Base-by-base conservation (phyloP, 805 yeast genomes). In the Kodamaea leandrae region DNA sequence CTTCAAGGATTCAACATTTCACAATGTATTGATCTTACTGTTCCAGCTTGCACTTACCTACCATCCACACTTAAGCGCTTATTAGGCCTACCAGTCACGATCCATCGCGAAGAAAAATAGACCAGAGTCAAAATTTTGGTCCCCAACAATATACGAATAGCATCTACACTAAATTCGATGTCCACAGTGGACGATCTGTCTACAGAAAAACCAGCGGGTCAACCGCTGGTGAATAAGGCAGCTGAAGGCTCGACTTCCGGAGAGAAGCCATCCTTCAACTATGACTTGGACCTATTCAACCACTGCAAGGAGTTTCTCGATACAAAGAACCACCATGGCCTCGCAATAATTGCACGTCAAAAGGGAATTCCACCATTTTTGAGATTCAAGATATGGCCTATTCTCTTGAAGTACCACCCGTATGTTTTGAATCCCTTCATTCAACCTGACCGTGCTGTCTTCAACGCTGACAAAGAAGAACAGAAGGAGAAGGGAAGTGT, bases 321-420 rank as follows among this genome's bases (percentile, higher is more conserved):
- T 36, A 68, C 71, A 13, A 77, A 77, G 43, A 85, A 90, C 54
- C 82, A 82, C 43, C 80, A 82, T 36, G 86, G 89, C 0, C 63
- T 90, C 35, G 95, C 97, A 1, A 68, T 79, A 48, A 61, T 90
- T 5, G 91, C 96, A 4, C 73, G 96, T 47, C 89, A 83, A 49
- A 69, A 80, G 42, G 97, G 98, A 3, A 70, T 89, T 19, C 97
- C 97, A 1, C 91, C 95, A 1, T 74, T 80, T 42, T 67, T 88
- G 40, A 72, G 98, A 45, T 80, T 78, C 49, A 69, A 74, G 42
- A 84, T 86, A 6, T 90, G 97, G 97, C 96, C 96, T 1, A 63
- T 86, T 3, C 61, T 90, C 37, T 61, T 90, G 43, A 81, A 81
- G 50, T 80, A 80, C 52, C 97, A 90, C 59, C 96, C 97, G 1